Conservation (phyloP, 2,329 filamentous ascomycete species). For the Beauveria scarabaeidicola region DNA sequence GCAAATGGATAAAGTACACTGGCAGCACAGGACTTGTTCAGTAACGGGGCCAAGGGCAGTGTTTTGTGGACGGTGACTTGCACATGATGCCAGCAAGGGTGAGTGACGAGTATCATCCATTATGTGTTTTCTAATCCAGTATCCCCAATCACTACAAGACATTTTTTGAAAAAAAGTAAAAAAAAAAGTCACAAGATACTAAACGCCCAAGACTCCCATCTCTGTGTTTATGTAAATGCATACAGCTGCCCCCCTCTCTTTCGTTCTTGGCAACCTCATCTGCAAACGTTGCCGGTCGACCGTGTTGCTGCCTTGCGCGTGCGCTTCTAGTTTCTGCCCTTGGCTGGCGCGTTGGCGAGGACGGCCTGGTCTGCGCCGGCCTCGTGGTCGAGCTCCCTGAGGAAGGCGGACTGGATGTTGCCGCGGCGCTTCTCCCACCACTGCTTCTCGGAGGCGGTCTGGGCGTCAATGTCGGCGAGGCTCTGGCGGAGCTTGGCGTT, state of each 20-base stretch:
- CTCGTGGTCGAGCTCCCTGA: slow-evolving; percentile 69
- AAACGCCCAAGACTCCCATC: slow-evolving; percentile 5
- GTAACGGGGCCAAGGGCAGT: too few relatives aligned
- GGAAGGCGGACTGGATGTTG: slow-evolving; percentile 65
- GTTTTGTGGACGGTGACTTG: too few relatives aligned
- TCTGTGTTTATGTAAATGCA: slow-evolving; percentile 3
- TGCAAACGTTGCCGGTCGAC: background rate
- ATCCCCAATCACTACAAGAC: background rate
- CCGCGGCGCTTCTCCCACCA: slow-evolving; percentile 87
- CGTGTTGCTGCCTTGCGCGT: slow-evolving; percentile 19
- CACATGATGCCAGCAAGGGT: too few relatives aligned
- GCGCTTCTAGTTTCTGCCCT: slow-evolving; percentile 44
- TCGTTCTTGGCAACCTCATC: background rate
- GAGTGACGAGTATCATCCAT: too few relatives aligned
- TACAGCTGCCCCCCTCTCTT: background rate
- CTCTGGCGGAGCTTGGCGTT: slow-evolving; percentile 70
- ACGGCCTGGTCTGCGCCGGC: background rate
- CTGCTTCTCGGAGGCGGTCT: slow-evolving; percentile 65
- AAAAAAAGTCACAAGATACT: background rate
- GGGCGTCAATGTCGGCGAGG: slow-evolving; percentile 65
- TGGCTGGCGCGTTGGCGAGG: slow-evolving; percentile 37
- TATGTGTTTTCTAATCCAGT: background rate
- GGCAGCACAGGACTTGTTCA: too few relatives aligned
- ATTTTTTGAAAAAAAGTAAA: background rate
- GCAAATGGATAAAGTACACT: too few relatives aligned